Evolutionary conservation across 2,329 filamentous ascomycete genomes (phyloP).

Genomic region (Neonectria ditissima): DNA sequence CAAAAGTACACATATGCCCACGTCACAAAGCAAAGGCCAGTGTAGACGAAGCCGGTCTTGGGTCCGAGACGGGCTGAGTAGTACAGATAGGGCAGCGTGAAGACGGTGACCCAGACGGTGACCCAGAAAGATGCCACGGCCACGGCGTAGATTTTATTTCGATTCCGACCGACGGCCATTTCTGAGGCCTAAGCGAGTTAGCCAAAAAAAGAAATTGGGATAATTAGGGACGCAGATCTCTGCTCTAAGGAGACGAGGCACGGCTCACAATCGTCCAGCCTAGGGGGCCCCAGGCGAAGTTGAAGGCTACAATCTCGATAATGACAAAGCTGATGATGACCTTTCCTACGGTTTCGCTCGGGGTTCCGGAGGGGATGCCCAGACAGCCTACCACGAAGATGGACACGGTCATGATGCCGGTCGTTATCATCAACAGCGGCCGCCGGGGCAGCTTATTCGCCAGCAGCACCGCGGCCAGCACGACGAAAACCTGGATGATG

Average conservation of each 20-base stretch:
- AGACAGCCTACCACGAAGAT: constrained; percentile 57
- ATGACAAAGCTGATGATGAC: constrained; percentile 57
- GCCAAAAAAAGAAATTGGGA: neutral
- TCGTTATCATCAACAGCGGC: constrained; percentile 53
- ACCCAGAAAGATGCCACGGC: constrained; percentile 59
- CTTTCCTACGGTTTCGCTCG: constrained; percentile 48
- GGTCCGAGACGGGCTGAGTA: constrained; percentile 53
- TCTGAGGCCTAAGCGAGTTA: constrained; percentile 52
- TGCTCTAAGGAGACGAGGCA: neutral
- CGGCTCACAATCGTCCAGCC: constrained; percentile 51
- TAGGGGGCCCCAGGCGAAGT: constrained; percentile 57
- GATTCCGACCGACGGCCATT: constrained; percentile 61
- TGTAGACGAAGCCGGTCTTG: constrained; percentile 54
- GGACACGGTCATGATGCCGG: constrained; percentile 53
- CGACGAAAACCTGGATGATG: constrained; percentile 57
- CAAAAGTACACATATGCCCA: constrained; percentile 53
- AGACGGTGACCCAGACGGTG: constrained; percentile 55
- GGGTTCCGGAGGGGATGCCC: constrained; percentile 49
- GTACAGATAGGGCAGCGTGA: constrained; percentile 56
- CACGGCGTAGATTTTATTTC: constrained; percentile 47
- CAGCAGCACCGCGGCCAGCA: constrained; percentile 52
- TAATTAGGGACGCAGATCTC: neutral
- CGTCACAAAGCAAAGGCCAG: constrained; percentile 49
- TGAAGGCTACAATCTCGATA: constrained; percentile 58
- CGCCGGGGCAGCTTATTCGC: constrained; percentile 56